A percentile compares a stretch with the other conserved stretches of the same genome.
Evolutionary conservation across 495 filamentous ascomycete genomes (phyloP).

Genomic region (Penicillium steckii): DNA sequence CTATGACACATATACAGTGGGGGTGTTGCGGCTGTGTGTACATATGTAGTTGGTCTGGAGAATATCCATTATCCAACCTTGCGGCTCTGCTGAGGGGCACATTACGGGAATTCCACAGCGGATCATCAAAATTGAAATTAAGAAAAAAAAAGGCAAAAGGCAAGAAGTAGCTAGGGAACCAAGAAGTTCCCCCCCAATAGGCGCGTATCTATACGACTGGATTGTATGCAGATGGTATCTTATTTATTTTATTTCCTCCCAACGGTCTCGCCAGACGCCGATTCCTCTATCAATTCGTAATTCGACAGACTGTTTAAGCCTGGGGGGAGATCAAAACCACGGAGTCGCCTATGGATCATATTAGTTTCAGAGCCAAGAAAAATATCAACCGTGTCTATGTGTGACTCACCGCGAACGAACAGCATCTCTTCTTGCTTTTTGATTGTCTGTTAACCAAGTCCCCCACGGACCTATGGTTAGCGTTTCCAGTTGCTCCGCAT

Average conservation of each 20-base stretch:
- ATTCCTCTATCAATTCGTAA: conserved; percentile 20
- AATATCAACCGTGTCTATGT: neutral
- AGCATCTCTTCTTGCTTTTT: conserved; percentile 98
- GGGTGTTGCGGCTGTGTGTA: conserved; percentile 18
- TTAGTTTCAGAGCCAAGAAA: conserved; percentile 1
- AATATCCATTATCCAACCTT: neutral
- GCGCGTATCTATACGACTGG: conserved; percentile 31
- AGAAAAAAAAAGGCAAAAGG: too few relatives aligned
- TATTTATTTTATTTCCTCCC: conserved; percentile 12
- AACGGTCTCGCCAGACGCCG: conserved; percentile 23
- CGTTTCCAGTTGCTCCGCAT: neutral
- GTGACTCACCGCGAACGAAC: conserved; percentile 85
- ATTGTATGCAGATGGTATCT: conserved; percentile 24
- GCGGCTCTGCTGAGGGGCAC: conserved; percentile 13
- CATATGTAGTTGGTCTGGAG: neutral
- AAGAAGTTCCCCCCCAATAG: conserved; percentile 27
- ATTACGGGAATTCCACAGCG: neutral
- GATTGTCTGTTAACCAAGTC: conserved; percentile 61
- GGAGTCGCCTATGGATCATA: conserved; percentile 68
- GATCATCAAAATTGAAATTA: conserved; percentile 1
- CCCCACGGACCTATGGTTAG: conserved; percentile 12
- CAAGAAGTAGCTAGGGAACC: conserved; percentile 15
- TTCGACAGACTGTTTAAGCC: conserved; percentile 35
- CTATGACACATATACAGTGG: neutral
- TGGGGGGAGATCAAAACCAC: conserved; percentile 94